Evolutionary conservation across 768 basidiomycete genomes (phyloP).

Genomic region (Holtermannia corniformis): DNA sequence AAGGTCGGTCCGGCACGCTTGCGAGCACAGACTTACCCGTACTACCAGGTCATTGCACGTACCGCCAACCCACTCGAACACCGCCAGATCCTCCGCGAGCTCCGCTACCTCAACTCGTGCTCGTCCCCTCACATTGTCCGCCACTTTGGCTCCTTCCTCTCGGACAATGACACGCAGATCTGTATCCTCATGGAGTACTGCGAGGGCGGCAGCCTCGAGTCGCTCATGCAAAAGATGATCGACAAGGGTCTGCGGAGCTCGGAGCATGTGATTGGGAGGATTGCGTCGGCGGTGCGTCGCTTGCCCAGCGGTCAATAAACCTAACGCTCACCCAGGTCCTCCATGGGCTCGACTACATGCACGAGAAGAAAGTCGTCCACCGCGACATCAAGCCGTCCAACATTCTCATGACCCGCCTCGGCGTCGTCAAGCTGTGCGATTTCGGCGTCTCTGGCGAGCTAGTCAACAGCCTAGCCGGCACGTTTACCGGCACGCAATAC

Average conservation of each 20-base stretch:
- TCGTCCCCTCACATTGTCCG: constrained; percentile 41
- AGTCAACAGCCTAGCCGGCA: constrained; percentile 40
- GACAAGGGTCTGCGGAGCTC: constrained; percentile 32
- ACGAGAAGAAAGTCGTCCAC: constrained; percentile 41
- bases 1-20: constrained; percentile 29
- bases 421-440: constrained; percentile 42
- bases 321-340: constrained; percentile 17
- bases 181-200: constrained; percentile 43
- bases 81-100: constrained; percentile 41
- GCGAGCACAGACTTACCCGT: background rate
- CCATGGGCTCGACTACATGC: constrained; percentile 40
- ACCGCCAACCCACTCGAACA: constrained; percentile 42
- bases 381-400: constrained; percentile 44
- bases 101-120: constrained; percentile 40
- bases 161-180: constrained; percentile 37
- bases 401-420: constrained; percentile 37
- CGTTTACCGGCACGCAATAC: constrained; percentile 42
- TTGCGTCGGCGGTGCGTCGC: constrained; percentile 34
- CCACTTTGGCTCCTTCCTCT: constrained; percentile 42
- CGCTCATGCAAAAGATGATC: constrained; percentile 31
- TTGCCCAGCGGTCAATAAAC: background rate
- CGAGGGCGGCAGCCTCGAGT: constrained; percentile 41
- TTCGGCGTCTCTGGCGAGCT: constrained; percentile 43
- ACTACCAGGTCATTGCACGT: constrained; percentile 41
- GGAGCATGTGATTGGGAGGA: constrained; percentile 41